Evolutionary conservation across 805 yeast species (phyloP), one percentile per base, ranked within the genome.

Genomic region (Yarrowia hollandica): DNA sequence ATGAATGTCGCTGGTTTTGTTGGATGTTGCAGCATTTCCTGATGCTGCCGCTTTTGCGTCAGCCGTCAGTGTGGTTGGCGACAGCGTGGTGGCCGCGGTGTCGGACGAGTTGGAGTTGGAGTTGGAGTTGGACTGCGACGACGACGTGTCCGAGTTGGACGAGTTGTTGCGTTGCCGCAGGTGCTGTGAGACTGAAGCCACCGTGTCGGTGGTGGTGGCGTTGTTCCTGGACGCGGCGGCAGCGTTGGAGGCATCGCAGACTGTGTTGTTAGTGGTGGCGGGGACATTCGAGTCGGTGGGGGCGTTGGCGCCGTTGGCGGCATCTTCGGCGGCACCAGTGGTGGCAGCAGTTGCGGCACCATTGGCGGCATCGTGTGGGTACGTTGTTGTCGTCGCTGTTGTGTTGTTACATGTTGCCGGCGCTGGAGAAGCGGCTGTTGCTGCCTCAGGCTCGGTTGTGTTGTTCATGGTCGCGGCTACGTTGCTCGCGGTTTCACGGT

Each of bases 101-200:
- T 52, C 58, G 18, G 58, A 52, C 28, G 58, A 52, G 42, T 52
- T 52, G 58, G 44, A 35, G 58, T 52, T 52, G 55, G 55, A 48
- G 26, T 31, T 12, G 14, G 54, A 46, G 18, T 18, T 4, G 21
- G 46, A 23, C 31, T 22, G 16, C 50, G 50, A 42, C 50, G 50
- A 16, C 30, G 44, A 38, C 19, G 22, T 22, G 39, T 21, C 15
- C 15, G 42, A 50, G 57, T 50, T 52, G 44, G 23, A 11, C 34
- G 58, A 52, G 44, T 52, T 52, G 55, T 48, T 48, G 38, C 55
- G 55, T 14, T 48, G 55, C 10, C 54, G 54, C 28, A 31, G 54
- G n/a, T 30, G 54, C 9, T 42, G 34, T 10, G 50, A 42, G 8
- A 42, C 50, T 14, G 46, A 39, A 4, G 48, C 21, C 19, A 22